Evolutionary conservation across 805 yeast genomes (phyloP), one percentile per base, ranked within the genome.

Genomic region (Yarrowia sp.): DNA sequence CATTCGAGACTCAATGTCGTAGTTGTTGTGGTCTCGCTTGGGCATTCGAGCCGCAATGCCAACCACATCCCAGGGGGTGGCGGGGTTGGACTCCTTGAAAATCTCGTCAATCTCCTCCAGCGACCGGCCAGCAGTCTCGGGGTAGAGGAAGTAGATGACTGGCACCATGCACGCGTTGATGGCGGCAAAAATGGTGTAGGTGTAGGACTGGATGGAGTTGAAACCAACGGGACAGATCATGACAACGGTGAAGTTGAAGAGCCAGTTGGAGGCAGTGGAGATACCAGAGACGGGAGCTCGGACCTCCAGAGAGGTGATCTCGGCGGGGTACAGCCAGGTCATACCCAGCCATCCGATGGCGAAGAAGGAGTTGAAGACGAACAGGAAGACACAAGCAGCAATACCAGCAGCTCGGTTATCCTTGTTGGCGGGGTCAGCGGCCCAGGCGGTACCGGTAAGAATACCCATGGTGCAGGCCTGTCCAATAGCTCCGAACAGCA

Each of bases 401-500:
- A 65, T 53, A 19, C 61, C 61, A 5, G 61, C 49, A 14, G 50
- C 49, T 42, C 52, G n/a, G 36, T 65, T 52, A 19, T 65, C 68
- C 19, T 42, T 40, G 38, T 65, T 43, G 32, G 5, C 12, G 41
- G 74, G 76, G 48, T 80, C 56, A 32, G 56, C 61, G 7, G 68
- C 41, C 53, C 50, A 50, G 10, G 52, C 61, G 11, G 48, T 38
- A 15, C 71, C 70, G 5, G 69, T 63, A 12, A 73, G 69, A 32
- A 74, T 70, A 16, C 67, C 74, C 73, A 72, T 73, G 32, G 73
- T 77, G 49, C 78, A 69, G 69, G 82, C 84, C 79, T 83, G 86
- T 70, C 93, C 87, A 1, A 83, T 73, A 7, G 94, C 97, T 2
- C 98, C 99, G 69, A 80, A 75, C 66, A 87, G 78, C 72, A 87